Evolutionary conservation across 2,329 filamentous ascomycete genomes (phyloP), one percentile per base, ranked within the genome.

Genomic region (Fusarium phyllophilum): DNA sequence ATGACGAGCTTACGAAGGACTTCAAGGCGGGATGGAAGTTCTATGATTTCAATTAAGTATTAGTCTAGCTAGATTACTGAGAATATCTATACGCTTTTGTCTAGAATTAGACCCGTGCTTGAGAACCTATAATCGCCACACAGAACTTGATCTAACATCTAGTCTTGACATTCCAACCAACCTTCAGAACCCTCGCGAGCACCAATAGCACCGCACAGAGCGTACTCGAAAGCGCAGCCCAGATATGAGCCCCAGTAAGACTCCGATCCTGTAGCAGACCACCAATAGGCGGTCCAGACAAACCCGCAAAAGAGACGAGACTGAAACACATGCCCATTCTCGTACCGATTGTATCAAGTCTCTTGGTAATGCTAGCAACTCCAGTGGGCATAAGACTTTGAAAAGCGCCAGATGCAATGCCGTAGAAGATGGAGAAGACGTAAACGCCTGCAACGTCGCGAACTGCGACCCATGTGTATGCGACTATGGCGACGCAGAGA

Each of bases 251-350:
- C 4, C 73, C 78, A 1, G 58, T 75, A 39, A 79, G 80, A 24
- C 77, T 79, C 1, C 42, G 56, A 2, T 75, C 65, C 54, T 78
- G 70, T 0, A 78, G 39, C 4, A 72, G 20, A 0, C 84, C 84
- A 1, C 84, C 84, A 26, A 85, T 79, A 1, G 84, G 83, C 8
- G 83, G 82, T 0, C 83, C 83, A 0, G 83, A 83, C 20, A 85
- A 59, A 0, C 82, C 79, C 3, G 82, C 82, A 49, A 84, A 77
- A 0, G 82, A 83, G 12, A 79, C 75, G 11, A 85, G 79, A 48
- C 75, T 80, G 17, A 85, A 85, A 2, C 80, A 82, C 83, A 85
- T 85, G 14, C 83, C 83, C 20, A 85, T 75, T 31, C 84, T 76
- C 4, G 83, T 83, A 0, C 83, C 83, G 3, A 84, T 78, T 5